A percentile compares a stretch with the other conserved stretches of the same genome.
Conservation (phyloP, 495 filamentous ascomycete species). For the Daldinia caldariorum region DNA sequence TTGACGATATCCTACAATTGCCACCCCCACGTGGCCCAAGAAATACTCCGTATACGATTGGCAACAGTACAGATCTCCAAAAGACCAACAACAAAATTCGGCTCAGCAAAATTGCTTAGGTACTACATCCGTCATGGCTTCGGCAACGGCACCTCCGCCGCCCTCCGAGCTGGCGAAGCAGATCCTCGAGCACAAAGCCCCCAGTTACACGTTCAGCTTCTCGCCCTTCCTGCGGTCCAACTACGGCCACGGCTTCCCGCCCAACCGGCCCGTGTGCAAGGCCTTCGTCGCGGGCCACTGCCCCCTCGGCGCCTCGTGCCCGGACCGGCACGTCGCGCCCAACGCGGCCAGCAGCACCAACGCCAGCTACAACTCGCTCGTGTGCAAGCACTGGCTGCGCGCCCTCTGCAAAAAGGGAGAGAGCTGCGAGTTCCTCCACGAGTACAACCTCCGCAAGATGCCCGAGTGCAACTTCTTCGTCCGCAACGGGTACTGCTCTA, state of each 20-base stretch:
- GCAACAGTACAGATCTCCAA: background rate
- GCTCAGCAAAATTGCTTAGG: background rate
- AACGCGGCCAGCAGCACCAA: slow-evolving; percentile 38
- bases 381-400: slow-evolving; percentile 99
- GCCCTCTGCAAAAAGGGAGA: slow-evolving; percentile 97
- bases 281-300: slow-evolving; percentile 78
- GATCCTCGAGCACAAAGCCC: slow-evolving; percentile 64
- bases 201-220: slow-evolving; percentile 75
- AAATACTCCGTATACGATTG: background rate
- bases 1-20: background rate
- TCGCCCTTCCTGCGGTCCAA: slow-evolving; percentile 75
- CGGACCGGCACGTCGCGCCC: slow-evolving; percentile 62
- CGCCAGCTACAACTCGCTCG: slow-evolving; percentile 70
- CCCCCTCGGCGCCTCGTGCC: slow-evolving; percentile 77
- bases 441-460: slow-evolving; percentile 98
- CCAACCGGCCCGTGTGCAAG: slow-evolving; percentile 81
- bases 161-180: slow-evolving; percentile 52
- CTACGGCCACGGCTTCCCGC: slow-evolving; percentile 79
- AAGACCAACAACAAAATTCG: background rate
- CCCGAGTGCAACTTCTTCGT: slow-evolving; percentile 94
- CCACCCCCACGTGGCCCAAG: background rate
- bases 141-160: slow-evolving; percentile 21
- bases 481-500: slow-evolving; percentile 89
- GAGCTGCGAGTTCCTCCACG: slow-evolving; percentile 94
- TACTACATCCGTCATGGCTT: slow-evolving; percentile 17